phyloP scores from a whole-genome alignment of 2,329 filamentous ascomycete genomes.

The Aspergillus aculeatinus region DNA sequence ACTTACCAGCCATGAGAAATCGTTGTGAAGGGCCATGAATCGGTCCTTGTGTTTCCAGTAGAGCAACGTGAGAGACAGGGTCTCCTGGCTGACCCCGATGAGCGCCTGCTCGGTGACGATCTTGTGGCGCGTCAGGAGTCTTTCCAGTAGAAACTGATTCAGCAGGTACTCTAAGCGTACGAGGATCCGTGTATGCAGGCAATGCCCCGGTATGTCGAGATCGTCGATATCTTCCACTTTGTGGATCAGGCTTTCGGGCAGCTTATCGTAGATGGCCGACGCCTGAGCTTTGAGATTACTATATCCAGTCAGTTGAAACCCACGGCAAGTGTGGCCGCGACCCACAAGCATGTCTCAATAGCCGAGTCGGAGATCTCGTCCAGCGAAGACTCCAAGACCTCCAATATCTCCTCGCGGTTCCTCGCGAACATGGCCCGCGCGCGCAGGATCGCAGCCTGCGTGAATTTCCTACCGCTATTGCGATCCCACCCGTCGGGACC shows the following conservation, averaged over 20 bases:
- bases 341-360: neutral
- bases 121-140: constrained; percentile 3
- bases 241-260: neutral
- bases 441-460: neutral
- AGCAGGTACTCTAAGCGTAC: neutral
- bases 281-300: neutral
- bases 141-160: constrained; percentile 2
- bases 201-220: neutral
- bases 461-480: neutral
- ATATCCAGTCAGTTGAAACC: neutral
- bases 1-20: constrained; percentile 8
- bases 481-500: neutral
- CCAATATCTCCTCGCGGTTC: constrained; percentile 3
- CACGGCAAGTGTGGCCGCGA: neutral
- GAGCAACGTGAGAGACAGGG: neutral
- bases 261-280: neutral
- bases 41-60: constrained; percentile 9
- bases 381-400: neutral
- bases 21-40: neutral
- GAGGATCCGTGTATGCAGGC: neutral
- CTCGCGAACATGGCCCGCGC: constrained; percentile 1
- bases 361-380: constrained; percentile 1
- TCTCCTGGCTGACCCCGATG: constrained; percentile 3
- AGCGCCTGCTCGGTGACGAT: neutral
- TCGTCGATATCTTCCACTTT: neutral